phyloP scores from a whole-genome alignment of 2,329 filamentous ascomycete genomes.

The Sporothrix pallida region DNA sequence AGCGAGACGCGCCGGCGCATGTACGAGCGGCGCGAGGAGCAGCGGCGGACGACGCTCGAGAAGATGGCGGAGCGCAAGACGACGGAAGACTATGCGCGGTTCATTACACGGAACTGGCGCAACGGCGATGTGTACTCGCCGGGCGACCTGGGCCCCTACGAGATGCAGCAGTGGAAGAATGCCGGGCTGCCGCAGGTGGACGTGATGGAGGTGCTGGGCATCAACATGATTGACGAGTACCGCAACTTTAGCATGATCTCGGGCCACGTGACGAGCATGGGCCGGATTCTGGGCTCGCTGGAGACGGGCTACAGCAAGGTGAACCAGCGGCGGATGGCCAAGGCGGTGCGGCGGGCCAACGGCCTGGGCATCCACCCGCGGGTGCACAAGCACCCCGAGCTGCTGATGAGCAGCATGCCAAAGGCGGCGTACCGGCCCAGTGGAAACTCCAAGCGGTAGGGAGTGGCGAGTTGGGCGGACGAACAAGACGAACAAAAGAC shows the following conservation, averaged over 20 bases:
- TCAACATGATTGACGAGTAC: conserved; percentile 85
- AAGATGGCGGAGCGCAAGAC: conserved; percentile 50
- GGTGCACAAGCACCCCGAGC: conserved; percentile 85
- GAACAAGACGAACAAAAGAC: not conserved
- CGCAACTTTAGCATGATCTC: conserved; percentile 93
- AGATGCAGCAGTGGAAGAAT: conserved; percentile 78
- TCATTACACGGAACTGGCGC: conserved; percentile 74
- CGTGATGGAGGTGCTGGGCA: conserved; percentile 76
- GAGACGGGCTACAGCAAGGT: conserved; percentile 78
- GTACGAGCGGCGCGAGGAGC: conserved; percentile 30
- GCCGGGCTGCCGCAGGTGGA: conserved; percentile 64
- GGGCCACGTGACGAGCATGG: conserved; percentile 84
- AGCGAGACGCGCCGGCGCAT: conserved; percentile 34
- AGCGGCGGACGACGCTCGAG: conserved; percentile 45
- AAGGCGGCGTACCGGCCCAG: conserved; percentile 22
- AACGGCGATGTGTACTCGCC: conserved; percentile 88
- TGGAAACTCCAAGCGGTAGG: no score
- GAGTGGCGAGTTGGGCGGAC: no score
- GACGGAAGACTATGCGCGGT: conserved; percentile 61
- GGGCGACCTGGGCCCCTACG: conserved; percentile 77
- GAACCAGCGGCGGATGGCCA: conserved; percentile 92
- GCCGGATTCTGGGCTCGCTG: conserved; percentile 78
- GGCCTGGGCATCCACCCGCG: conserved; percentile 92
- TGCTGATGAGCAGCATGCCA: conserved; percentile 59
- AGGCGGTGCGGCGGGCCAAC: conserved; percentile 86